phyloP scores from a whole-genome alignment of 1,284 basidiomycete genomes.

The Apiotrichum porosum region DNA sequence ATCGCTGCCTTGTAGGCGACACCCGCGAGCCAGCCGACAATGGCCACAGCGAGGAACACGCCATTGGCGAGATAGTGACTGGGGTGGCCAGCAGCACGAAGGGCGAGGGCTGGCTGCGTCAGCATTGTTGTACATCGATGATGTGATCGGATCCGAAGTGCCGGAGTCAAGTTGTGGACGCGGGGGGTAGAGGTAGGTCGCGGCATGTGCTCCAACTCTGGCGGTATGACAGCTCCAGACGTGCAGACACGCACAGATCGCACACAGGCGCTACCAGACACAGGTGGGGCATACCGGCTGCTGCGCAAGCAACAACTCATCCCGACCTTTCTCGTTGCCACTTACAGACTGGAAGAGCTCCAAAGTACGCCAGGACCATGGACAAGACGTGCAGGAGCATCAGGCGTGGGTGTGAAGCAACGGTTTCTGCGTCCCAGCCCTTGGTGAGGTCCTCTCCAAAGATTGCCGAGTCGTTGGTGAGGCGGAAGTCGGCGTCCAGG shows the following conservation, averaged over 20 bases:
- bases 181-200: no score
- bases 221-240: no score
- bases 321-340: slow-evolving; percentile 1
- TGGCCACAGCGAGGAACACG: slow-evolving; percentile 26
- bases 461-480: slow-evolving; percentile 33
- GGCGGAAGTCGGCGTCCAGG: slow-evolving; percentile 36
- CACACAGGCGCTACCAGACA: no score
- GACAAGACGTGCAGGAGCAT: slow-evolving; percentile 31
- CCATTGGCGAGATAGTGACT: slow-evolving; percentile 34
- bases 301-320: no score
- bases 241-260: no score
- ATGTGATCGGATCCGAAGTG: no score
- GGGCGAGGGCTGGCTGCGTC: slow-evolving; percentile 28
- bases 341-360: slow-evolving; percentile 34
- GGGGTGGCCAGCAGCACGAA: slow-evolving; percentile 37
- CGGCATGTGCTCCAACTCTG: no score
- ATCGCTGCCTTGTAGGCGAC: slow-evolving; percentile 35
- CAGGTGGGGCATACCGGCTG: no score
- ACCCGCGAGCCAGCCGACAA: slow-evolving; percentile 40
- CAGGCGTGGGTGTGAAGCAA: slow-evolving; percentile 27
- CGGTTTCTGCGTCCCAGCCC: slow-evolving; percentile 27
- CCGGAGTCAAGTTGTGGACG: no score
- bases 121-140: no score
- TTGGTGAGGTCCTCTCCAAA: slow-evolving; percentile 39
- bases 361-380: slow-evolving; percentile 39